Base-by-base conservation (phyloP, 805 yeast species). In the Wickerhamomyces silvicola region DNA sequence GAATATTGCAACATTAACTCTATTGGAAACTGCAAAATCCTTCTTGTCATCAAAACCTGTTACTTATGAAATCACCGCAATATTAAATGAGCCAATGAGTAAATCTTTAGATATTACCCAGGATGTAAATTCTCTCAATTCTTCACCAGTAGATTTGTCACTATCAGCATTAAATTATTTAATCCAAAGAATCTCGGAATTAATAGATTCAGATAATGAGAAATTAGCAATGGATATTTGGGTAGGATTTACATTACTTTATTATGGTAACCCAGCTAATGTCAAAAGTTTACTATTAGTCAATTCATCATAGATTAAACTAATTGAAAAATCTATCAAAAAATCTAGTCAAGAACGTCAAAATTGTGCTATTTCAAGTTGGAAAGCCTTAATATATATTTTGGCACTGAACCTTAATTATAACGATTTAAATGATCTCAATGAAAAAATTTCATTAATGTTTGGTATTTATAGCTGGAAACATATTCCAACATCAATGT, bases 221-320 rank as follows among this genome's bases (percentile, higher is more conserved):
- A 38, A 39, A 16, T 3, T 33, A 0, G 41, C 41, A 4, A 19
- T 44, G 33, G 53, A 48, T 19, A 22, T 40, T 7, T 51, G 56
- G 56, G 7, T 51, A 10, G 41, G 38, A 3, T 7, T 50, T 10
- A 43, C 54, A 1, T 27, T 51, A 11, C 21, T 45, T 9, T 20
- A 18, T n/a, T 45, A 30, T 12, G 32, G 28, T 11, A 39, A 41
- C 18, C 16, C 43, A 16, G 28, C 14, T 15, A 37, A 26, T 20
- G 20, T 32, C 9, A 20, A 10, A n/a, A 6, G 5, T 13, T 10
- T 17, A 16, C 10, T 8, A n/a, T n/a, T 23, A 11, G 6, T 7
- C 7, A 13, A 2, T 10, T 18, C 24, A 5, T 12, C 12, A 18
- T 32, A 31, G 35, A 10, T 20, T 14, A 3, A 14, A 18, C 19